phyloP scores from a whole-genome alignment of 208 protist species.

The Acanthamoeba castellanii region DNA sequence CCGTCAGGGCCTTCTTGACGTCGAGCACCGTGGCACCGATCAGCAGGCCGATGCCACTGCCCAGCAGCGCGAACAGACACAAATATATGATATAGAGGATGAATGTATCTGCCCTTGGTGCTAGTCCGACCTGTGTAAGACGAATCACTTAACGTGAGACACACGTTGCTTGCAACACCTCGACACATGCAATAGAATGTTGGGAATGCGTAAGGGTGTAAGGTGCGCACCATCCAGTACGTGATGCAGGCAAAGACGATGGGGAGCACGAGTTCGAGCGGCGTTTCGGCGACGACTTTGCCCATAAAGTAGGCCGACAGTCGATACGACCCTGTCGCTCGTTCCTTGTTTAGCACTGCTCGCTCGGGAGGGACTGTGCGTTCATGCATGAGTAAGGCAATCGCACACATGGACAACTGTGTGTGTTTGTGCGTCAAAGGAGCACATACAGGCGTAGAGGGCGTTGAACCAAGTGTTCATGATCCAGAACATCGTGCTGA shows the following conservation, averaged over 20 bases:
- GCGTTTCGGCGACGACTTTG: constrained; percentile 78
- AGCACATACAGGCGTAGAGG: constrained; percentile 49
- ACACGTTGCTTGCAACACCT: too few relatives aligned
- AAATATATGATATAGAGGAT: constrained; percentile 64
- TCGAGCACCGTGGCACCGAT: constrained; percentile 52
- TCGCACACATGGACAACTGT: not conserved
- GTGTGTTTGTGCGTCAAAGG: not conserved
- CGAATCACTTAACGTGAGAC: too few relatives aligned
- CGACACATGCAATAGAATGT: too few relatives aligned
- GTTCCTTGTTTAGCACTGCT: constrained; percentile 79
- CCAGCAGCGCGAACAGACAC: constrained; percentile 52
- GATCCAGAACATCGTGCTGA: constrained; percentile 79
- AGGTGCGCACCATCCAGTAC: constrained; percentile 76
- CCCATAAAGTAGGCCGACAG: constrained; percentile 82
- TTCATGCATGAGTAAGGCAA: not conserved
- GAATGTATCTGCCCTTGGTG: not conserved
- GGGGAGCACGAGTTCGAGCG: constrained; percentile 75
- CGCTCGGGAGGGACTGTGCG: constrained; percentile 75
- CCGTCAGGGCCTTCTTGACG: constrained; percentile 61
- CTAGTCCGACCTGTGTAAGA: not conserved
- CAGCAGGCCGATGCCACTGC: constrained; percentile 25
- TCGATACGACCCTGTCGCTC: constrained; percentile 58
- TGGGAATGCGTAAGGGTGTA: too few relatives aligned
- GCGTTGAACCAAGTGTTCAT: constrained; percentile 72
- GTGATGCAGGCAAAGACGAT: constrained; percentile 77